A percentile compares a stretch with the other conserved stretches of the same genome.
Evolutionary conservation across 2,329 filamentous ascomycete genomes (phyloP).

Genomic region (Escovopsis sp.): DNA sequence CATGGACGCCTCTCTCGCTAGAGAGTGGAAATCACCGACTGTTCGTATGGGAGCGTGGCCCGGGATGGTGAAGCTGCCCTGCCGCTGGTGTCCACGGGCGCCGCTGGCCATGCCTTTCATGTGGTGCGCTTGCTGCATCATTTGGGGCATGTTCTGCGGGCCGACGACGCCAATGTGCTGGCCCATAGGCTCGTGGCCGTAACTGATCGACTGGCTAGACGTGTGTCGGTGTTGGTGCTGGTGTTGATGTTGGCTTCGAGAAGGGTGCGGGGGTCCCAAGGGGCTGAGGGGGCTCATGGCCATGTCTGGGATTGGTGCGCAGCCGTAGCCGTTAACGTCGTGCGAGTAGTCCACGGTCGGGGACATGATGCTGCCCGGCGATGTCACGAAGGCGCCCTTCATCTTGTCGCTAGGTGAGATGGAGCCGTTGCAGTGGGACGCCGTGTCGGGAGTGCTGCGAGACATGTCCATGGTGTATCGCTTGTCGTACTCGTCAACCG

Average conservation of each 20-base stretch:
- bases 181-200: conserved; percentile 14
- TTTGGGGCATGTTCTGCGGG: conserved; percentile 11
- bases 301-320: conserved; percentile 34
- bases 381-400: conserved; percentile 35
- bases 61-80: conserved; percentile 18
- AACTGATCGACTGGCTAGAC: conserved; percentile 16
- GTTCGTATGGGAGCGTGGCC: conserved; percentile 13
- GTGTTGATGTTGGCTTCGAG: conserved; percentile 11
- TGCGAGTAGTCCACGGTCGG: conserved; percentile 33
- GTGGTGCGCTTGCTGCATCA: conserved; percentile 13
- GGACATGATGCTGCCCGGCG: conserved; percentile 35
- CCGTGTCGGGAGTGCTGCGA: conserved; percentile 19
- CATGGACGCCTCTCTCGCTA: conserved; percentile 27
- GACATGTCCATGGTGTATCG: conserved; percentile 22
- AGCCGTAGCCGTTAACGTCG: conserved; percentile 26
- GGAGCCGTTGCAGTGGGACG: conserved; percentile 14
- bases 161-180: conserved; percentile 14
- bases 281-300: conserved; percentile 33
- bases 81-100: conserved; percentile 14
- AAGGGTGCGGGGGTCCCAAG: conserved; percentile 7
- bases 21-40: conserved; percentile 29
- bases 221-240: conserved; percentile 16
- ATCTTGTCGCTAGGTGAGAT: conserved; percentile 21
- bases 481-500: conserved; percentile 27
- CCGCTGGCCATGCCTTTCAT: conserved; percentile 16